Base-by-base conservation (phyloP, 805 yeast species). In the Lachancea meyersii region DNA sequence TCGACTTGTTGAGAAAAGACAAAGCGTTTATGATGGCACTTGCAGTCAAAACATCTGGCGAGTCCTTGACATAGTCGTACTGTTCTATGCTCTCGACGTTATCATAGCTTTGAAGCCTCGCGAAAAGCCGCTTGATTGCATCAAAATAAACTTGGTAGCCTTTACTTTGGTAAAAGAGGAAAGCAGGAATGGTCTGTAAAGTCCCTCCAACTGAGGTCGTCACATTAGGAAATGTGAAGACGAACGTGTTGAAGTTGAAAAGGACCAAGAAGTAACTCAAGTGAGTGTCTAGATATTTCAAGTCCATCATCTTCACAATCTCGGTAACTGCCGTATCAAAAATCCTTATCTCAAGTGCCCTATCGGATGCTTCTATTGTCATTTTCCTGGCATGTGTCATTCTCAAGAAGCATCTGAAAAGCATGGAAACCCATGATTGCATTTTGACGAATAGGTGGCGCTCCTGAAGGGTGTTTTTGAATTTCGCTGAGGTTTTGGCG, bases 381-480 rank as follows among this genome's bases (percentile, higher is more conserved):
- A 52, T 53, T 30, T 50, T 70, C 44, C 73, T 71, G 13, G 70
- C 68, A 57, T 71, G 69, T 17, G 75, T 67, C 10, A 77, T 55
- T 43, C 72, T 64, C 5, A 72, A 60, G 19, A 76, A 49, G 5
- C 75, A 65, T 39, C 71, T 63, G 38, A 73, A 68, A 2, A 75
- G 47, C 27, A 67, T 62, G 1, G 75, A 50, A 2, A 71, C 58
- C 23, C 69, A 63, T 5, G 70, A 63, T 48, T 77, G 82, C 21
- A 78, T 59, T 24, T 75, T 68, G 39, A 72, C 68, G 24, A 69
- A 58, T 30, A 80, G 68, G 46, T 69, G 69, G 41, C 87, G 69
- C 9, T 79, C 57, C 48, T 80, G 78, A 2, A 76, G 61, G 0
- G 82, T 64, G 52, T 83, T 84, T 48, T 82, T 82, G 61, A 68